phyloP scores from a whole-genome alignment of 2,329 filamentous ascomycete species.

The Penicillium glabrum region DNA sequence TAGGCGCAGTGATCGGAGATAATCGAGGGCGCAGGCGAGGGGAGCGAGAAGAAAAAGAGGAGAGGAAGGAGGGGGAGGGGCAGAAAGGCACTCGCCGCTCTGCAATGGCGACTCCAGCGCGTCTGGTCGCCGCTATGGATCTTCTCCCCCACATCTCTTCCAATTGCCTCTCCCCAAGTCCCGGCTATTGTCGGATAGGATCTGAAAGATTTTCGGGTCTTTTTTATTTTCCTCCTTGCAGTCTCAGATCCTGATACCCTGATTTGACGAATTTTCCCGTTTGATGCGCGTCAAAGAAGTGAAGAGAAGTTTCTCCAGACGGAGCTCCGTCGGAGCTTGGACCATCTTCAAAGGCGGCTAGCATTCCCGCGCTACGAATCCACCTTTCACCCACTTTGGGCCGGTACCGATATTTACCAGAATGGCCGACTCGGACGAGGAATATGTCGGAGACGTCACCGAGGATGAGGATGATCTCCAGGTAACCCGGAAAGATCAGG shows the following conservation, averaged over 20 bases:
- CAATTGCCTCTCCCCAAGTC: slow-evolving; percentile 2
- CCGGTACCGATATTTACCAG: neutral
- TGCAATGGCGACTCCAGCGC: slow-evolving; percentile 24
- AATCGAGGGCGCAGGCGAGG: slow-evolving; percentile 17
- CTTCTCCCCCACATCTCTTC: slow-evolving; percentile 38
- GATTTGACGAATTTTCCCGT: neutral
- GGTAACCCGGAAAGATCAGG: slow-evolving; percentile 16
- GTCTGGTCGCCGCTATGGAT: slow-evolving; percentile 30
- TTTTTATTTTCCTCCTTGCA: neutral
- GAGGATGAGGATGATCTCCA: slow-evolving; percentile 44
- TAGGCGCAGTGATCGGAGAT: slow-evolving; percentile 11
- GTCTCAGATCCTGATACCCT: neutral
- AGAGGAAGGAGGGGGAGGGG: slow-evolving; percentile 27
- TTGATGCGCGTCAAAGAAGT: neutral
- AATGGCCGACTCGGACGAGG: slow-evolving; percentile 53
- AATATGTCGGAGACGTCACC: slow-evolving; percentile 52
- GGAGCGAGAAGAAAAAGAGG: slow-evolving; percentile 19
- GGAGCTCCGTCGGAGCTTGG: slow-evolving; percentile 35
- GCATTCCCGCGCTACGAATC: slow-evolving; percentile 3
- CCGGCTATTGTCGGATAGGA: slow-evolving; percentile 24
- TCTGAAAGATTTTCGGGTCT: too few relatives aligned
- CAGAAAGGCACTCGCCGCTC: slow-evolving; percentile 29
- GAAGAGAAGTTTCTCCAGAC: slow-evolving; percentile 6
- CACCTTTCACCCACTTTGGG: slow-evolving; percentile 2
- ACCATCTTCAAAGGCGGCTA: slow-evolving; percentile 16